A percentile compares a stretch with the other conserved stretches of the same genome.
Evolutionary conservation across 352 stramenopile genomes (phyloP).

Genomic region (Phytophthora nicotianae): DNA sequence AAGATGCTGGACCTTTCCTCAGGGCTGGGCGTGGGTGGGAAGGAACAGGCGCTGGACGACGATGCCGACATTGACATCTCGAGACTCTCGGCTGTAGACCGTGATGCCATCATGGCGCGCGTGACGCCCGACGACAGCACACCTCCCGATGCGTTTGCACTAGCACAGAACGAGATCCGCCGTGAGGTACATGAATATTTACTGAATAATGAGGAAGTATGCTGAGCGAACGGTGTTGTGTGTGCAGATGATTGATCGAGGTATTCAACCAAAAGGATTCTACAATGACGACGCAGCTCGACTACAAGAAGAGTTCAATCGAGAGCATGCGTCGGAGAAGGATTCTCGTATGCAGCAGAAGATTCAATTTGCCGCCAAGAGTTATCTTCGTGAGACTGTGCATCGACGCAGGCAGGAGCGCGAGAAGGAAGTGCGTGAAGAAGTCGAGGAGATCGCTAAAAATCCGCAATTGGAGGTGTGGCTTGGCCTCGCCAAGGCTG

Average conservation of each 20-base stretch:
- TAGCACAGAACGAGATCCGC: constrained; percentile 84
- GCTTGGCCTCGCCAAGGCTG: constrained; percentile 61
- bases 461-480: constrained; percentile 78
- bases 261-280: constrained; percentile 84
- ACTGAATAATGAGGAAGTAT: neutral
- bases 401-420: constrained; percentile 69
- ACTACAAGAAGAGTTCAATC: constrained; percentile 83
- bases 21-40: constrained; percentile 41
- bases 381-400: constrained; percentile 78
- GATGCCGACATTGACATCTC: constrained; percentile 73
- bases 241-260: constrained; percentile 77
- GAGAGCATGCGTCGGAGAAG: constrained; percentile 68
- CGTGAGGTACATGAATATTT: constrained; percentile 49
- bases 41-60: constrained; percentile 61
- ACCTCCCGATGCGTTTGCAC: constrained; percentile 68
- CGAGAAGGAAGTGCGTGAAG: constrained; percentile 73
- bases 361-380: constrained; percentile 71
- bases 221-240: constrained; percentile 1
- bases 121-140: constrained; percentile 71
- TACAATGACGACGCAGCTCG: constrained; percentile 84
- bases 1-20: constrained; percentile 46
- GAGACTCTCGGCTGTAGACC: constrained; percentile 57
- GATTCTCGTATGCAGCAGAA: constrained; percentile 71
- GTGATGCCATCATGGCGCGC: constrained; percentile 72
- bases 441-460: constrained; percentile 72